Conservation (phyloP, 352 stramenopile species). For the Thalassiosira ordinaria region DNA sequence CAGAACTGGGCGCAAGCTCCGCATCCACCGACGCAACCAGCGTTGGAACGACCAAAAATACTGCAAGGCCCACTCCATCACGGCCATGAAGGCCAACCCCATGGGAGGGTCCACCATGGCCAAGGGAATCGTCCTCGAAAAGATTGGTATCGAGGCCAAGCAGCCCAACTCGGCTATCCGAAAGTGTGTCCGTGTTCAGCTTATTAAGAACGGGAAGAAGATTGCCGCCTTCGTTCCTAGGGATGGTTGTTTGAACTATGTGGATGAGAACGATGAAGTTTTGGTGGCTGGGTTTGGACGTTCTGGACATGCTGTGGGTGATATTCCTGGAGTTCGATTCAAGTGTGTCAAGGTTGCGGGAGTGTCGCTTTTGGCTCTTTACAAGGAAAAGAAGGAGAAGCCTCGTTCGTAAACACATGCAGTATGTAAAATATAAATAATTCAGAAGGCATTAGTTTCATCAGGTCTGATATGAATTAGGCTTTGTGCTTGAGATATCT, state of each 20-base stretch:
- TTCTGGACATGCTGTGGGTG: conserved; percentile 98
- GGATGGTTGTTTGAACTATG: conserved; percentile 99
- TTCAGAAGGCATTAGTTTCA: conserved; percentile 3
- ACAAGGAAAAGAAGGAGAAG: conserved; percentile 99
- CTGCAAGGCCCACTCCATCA: conserved; percentile 99
- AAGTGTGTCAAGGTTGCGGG: conserved; percentile 99
- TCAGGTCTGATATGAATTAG: too few relatives aligned
- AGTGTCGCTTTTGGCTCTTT: conserved; percentile 98
- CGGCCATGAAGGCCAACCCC: conserved; percentile 99
- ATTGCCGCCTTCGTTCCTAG: conserved; percentile 99
- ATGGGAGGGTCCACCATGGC: conserved; percentile 99
- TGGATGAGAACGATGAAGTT: conserved; percentile 99
- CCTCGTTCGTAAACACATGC: conserved; percentile 89
- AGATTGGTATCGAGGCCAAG: conserved; percentile 99
- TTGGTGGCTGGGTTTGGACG: conserved; percentile 99
- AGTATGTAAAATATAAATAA: conserved; percentile 3
- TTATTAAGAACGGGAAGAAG: conserved; percentile 99
- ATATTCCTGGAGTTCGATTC: conserved; percentile 99
- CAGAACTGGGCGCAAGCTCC: conserved; percentile 98
- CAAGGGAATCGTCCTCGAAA: conserved; percentile 99
- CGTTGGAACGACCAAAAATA: conserved; percentile 95
- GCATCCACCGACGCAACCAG: conserved; percentile 97
- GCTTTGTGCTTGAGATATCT: too few relatives aligned
- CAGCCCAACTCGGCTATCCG: conserved; percentile 99
- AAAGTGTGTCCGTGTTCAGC: conserved; percentile 99